phyloP scores from a whole-genome alignment of 2,329 filamentous ascomycete genomes.

The Colletotrichum spinosum region DNA sequence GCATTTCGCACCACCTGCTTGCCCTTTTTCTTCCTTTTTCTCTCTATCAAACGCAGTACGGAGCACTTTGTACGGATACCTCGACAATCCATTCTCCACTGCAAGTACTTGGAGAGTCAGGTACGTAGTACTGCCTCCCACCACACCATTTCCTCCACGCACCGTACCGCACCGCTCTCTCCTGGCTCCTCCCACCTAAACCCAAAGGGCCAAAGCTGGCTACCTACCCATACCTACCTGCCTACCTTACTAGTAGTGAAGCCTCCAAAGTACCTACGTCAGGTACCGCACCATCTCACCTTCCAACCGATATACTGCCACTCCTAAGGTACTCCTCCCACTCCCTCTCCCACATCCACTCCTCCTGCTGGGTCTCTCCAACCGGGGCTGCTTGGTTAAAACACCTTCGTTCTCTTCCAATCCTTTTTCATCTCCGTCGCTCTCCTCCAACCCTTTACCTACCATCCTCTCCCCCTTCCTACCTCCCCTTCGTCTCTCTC shows the following conservation, averaged over 20 bases:
- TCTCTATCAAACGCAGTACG: too few relatives aligned
- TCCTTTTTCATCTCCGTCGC: slow-evolving; percentile 66
- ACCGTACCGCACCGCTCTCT: neutral
- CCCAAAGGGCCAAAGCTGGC: slow-evolving; percentile 34
- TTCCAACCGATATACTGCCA: neutral
- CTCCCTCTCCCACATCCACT: neutral
- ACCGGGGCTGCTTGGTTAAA: slow-evolving; percentile 48
- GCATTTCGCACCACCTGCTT: neutral
- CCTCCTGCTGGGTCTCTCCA: neutral
- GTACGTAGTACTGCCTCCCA: neutral
- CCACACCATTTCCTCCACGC: neutral
- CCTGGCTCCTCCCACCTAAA: slow-evolving; percentile 9
- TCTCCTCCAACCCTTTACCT: slow-evolving; percentile 64
- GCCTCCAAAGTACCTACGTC: neutral
- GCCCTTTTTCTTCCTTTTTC: neutral
- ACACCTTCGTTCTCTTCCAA: slow-evolving; percentile 60
- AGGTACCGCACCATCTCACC: neutral
- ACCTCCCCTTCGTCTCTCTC: slow-evolving; percentile 51
- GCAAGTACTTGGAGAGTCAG: too few relatives aligned
- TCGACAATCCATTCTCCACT: too few relatives aligned
- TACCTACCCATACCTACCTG: slow-evolving; percentile 6
- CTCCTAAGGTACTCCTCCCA: neutral
- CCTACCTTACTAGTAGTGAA: neutral
- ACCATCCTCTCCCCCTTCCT: slow-evolving; percentile 49
- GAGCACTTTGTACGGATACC: too few relatives aligned